These are phyloP conservation scores for Taiozyma onychis DNA, from an alignment of 1,139 yeast species.

Conservation along the genomic window DNA sequence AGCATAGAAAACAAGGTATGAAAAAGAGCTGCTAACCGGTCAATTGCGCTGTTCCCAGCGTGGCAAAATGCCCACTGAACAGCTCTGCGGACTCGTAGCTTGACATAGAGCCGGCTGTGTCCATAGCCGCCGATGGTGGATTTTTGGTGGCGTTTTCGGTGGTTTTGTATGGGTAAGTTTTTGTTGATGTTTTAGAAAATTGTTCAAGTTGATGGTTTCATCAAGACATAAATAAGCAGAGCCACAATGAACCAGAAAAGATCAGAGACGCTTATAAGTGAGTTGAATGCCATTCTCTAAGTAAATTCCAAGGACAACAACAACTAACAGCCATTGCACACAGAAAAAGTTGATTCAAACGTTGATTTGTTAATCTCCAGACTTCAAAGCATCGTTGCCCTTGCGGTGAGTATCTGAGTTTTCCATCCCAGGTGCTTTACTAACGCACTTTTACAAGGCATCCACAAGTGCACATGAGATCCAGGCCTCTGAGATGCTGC, in stretches of 20 bases:
- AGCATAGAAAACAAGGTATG: neutral
- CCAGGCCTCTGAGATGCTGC: conserved; percentile 48
- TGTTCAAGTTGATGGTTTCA: too few species aligned
- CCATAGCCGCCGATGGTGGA: neutral
- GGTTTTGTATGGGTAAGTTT: too few species aligned
- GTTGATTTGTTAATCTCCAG: conserved; percentile 29
- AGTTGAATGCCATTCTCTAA: conserved; percentile 3
- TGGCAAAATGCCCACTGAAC: neutral
- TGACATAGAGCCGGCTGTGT: neutral
- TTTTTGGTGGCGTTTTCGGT: neutral
- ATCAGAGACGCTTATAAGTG: conserved; percentile 24
- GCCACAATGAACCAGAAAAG: conserved; percentile 20
- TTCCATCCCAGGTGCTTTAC: neutral
- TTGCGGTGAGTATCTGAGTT: conserved; percentile 12
- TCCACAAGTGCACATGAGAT: conserved; percentile 36
- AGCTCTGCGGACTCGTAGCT: neutral
- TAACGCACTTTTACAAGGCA: neutral
- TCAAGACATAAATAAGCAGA: neutral
- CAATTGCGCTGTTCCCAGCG: neutral
- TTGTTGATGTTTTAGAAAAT: neutral
- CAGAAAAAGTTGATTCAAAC: conserved; percentile 28
- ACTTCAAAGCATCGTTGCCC: conserved; percentile 27
- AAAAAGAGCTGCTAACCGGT: neutral
- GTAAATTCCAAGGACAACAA: too few species aligned
- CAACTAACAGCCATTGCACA: neutral